A percentile compares a stretch with the other conserved stretches of the same genome.
Conservation (phyloP, 23 red algal genomes). For the Agarophyton chilense region DNA sequence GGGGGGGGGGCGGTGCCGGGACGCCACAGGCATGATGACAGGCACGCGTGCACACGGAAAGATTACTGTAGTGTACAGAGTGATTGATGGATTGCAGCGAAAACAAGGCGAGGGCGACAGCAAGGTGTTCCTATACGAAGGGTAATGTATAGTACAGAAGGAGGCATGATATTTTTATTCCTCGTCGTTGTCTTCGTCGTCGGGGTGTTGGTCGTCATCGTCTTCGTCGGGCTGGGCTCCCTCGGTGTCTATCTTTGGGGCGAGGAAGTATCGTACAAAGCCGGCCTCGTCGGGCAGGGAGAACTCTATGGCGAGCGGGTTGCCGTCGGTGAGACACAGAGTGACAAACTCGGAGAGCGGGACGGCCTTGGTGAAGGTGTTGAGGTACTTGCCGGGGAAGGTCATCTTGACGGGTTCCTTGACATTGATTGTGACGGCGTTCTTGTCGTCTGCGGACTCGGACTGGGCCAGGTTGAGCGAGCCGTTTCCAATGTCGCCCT, state of each 20-base stretch:
- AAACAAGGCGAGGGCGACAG: no score
- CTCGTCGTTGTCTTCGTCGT: constrained; percentile 35
- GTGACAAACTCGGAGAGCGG: constrained; percentile 84
- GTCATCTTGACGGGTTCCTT: constrained; percentile 93
- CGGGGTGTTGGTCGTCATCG: constrained; percentile 17
- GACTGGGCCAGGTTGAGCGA: constrained; percentile 73
- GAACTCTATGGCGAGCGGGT: constrained; percentile 87
- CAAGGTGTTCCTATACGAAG: no score
- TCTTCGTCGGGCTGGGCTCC: no score
- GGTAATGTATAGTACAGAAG: no score
- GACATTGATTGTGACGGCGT: constrained; percentile 81
- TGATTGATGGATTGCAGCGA: no score
- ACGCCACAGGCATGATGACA: no score
- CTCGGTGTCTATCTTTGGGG: constrained; percentile 93
- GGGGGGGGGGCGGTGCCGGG: no score
- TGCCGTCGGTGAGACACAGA: constrained; percentile 72
- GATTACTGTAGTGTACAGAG: no score
- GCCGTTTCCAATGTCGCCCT: constrained; percentile 88
- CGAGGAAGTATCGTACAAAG: constrained; percentile 90
- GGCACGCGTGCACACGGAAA: no score
- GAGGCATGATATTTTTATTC: no score
- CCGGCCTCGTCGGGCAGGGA: constrained; percentile 84
- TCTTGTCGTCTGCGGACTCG: constrained; percentile 85
- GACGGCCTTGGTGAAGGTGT: constrained; percentile 93
- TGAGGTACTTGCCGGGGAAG: constrained; percentile 86